A percentile compares a stretch with the other conserved stretches of the same genome.
phyloP scores from a whole-genome alignment of 257 asterid species.

The Solanum bulbocastanum region DNA sequence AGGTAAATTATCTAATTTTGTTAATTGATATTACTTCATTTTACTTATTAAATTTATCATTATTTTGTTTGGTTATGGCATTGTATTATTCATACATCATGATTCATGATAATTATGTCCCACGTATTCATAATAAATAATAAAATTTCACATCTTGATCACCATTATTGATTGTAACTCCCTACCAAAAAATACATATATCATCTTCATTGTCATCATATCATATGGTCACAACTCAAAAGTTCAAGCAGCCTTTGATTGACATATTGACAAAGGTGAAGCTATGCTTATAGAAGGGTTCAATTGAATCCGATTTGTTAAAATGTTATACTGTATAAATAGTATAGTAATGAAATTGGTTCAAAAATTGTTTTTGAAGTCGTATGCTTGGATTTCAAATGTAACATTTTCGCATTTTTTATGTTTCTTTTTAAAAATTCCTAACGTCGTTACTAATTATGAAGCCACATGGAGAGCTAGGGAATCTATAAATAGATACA shows the following conservation, averaged over 20 bases:
- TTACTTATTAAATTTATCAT: too few species aligned
- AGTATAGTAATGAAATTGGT: not conserved
- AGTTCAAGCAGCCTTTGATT: not conserved
- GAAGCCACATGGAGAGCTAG: not conserved
- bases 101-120: not conserved
- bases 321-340: not conserved
- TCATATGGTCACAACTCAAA: not conserved
- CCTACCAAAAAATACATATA: not conserved
- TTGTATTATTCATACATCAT: not conserved
- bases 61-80: not conserved
- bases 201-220: not conserved
- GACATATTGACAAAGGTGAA: not conserved
- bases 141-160: not conserved
- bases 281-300: not conserved
- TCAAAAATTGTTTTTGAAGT: not conserved
- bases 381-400: not conserved
- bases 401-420: too few species aligned
- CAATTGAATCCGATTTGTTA: not conserved
- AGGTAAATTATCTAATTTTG: conserved; percentile 36
- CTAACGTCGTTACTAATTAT: not conserved
- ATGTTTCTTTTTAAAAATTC: not conserved
- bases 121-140: not conserved
- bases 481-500: not conserved
- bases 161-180: not conserved
- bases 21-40: not conserved